Base-by-base conservation (phyloP, 345 rosid species). In the Cardamine resedifolia region DNA sequence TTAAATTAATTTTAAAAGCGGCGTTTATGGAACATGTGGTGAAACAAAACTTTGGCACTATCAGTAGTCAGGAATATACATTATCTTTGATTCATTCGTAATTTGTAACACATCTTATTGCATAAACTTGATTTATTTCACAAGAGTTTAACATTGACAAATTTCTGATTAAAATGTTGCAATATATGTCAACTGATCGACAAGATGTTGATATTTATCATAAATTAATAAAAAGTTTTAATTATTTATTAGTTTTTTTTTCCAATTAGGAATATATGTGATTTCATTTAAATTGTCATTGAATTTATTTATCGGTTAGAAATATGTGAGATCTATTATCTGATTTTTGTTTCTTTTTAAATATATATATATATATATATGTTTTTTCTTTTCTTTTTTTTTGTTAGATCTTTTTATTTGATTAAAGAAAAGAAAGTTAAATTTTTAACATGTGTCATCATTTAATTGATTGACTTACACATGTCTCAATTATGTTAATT, bases 71-170 rank as follows among this genome's bases (percentile, higher is more conserved):
- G n/a, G n/a, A n/a, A n/a, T n/a, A n/a, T n/a, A 12, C 7, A 33
- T 58, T 43, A 36, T 59, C 34, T 62, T 41, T 41, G 18, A 61
- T 52, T 62, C 44, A 7, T 62, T 71, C 41, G 55, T n/a, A 72
- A 52, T 9, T 28, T 62, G 19, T 72, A 41, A 20, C 14, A 39
- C 12, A 23, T 27, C 23, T 38, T 15, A 38, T 38, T 38, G 5
- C 3, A 5, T 41, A 41, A 41, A 41, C 18, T 41, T 41, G 6
- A 39, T 14, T 38, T 11, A 39, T 41, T 15, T 14, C 18, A 15
- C 16, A 4, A 15, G 2, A 41, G 0, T 41, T 14, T 15, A 41
- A 41, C 4, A 41, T 14, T 5, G 7, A 3, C 19, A 1, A 43
- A n/a, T 14, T 41, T 41, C 6, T 41, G n/a, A 15, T 15, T 43